These are phyloP conservation scores for Yamadazyma pseudoaaseri DNA, from an alignment of 1,139 yeast genomes.

Conservation along the genomic window DNA sequence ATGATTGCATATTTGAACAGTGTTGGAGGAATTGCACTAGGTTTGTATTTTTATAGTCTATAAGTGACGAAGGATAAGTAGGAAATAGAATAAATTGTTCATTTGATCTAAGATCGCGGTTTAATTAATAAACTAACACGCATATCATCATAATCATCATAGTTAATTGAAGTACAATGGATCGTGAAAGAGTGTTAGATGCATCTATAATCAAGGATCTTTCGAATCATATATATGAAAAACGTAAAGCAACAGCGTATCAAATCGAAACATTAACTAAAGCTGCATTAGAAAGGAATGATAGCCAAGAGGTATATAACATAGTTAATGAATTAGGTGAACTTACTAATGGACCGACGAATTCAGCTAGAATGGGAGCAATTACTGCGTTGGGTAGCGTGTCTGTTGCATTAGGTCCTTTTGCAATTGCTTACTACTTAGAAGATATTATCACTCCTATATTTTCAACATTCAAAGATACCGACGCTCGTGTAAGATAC, in stretches of 20 bases:
- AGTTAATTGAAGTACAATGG: too few species aligned
- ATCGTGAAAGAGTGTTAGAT: slow-evolving; percentile 48
- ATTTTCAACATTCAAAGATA: slow-evolving; percentile 93
- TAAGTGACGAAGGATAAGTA: too few species aligned
- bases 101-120: too few species aligned
- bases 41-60: too few species aligned
- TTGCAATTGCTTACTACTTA: slow-evolving; percentile 59
- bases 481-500: slow-evolving; percentile 92
- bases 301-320: slow-evolving; percentile 61
- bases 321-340: slow-evolving; percentile 45
- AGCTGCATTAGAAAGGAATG: slow-evolving; percentile 65
- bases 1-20: too few species aligned
- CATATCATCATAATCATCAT: too few species aligned
- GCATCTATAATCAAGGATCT: slow-evolving; percentile 78
- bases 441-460: slow-evolving; percentile 92
- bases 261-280: slow-evolving; percentile 83
- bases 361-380: slow-evolving; percentile 50
- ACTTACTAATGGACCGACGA: slow-evolving; percentile 41
- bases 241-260: slow-evolving; percentile 90
- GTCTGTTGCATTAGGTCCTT: slow-evolving; percentile 48
- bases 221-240: slow-evolving; percentile 88
- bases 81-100: too few species aligned
- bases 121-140: too few species aligned
- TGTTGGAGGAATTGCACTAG: too few species aligned
- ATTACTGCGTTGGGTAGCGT: slow-evolving; percentile 52